These are phyloP conservation scores for Phytophthora rubi DNA, from an alignment of 352 stramenopile genomes.

Conservation along the genomic window DNA sequence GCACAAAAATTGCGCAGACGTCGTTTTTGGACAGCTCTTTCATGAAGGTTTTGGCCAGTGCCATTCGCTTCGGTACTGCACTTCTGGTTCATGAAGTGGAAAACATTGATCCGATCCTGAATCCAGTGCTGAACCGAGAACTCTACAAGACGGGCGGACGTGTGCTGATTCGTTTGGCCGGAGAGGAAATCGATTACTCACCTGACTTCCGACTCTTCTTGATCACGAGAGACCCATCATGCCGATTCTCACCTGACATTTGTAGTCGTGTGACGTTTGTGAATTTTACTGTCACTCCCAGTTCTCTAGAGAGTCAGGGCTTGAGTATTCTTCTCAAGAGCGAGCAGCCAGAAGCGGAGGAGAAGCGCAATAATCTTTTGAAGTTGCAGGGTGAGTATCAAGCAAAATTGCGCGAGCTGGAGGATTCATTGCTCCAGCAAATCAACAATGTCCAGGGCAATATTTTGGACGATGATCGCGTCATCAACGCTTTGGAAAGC, in stretches of 20 bases:
- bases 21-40: conserved; percentile 99
- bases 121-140: conserved; percentile 99
- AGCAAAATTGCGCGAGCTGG: conserved; percentile 95
- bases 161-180: conserved; percentile 97
- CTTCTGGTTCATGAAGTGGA: conserved; percentile 99
- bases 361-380: conserved; percentile 95
- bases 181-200: conserved; percentile 99
- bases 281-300: conserved; percentile 99
- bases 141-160: conserved; percentile 98
- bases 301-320: conserved; percentile 97
- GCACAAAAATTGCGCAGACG: conserved; percentile 96
- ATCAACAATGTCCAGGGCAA: conserved; percentile 99
- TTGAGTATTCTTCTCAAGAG: conserved; percentile 96
- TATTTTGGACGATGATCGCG: conserved; percentile 99
- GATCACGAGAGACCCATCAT: conserved; percentile 97
- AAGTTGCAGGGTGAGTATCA: conserved; percentile 99
- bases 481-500: conserved; percentile 98
- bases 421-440: conserved; percentile 98
- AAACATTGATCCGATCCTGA: conserved; percentile 99
- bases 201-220: conserved; percentile 99
- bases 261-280: conserved; percentile 99
- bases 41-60: conserved; percentile 99
- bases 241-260: conserved; percentile 98
- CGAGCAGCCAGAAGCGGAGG: conserved; percentile 98
- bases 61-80: conserved; percentile 99